Evolutionary conservation across 2,329 filamentous ascomycete species (phyloP), one percentile per base, ranked within the genome.

Genomic region (Hortaea sp.): DNA sequence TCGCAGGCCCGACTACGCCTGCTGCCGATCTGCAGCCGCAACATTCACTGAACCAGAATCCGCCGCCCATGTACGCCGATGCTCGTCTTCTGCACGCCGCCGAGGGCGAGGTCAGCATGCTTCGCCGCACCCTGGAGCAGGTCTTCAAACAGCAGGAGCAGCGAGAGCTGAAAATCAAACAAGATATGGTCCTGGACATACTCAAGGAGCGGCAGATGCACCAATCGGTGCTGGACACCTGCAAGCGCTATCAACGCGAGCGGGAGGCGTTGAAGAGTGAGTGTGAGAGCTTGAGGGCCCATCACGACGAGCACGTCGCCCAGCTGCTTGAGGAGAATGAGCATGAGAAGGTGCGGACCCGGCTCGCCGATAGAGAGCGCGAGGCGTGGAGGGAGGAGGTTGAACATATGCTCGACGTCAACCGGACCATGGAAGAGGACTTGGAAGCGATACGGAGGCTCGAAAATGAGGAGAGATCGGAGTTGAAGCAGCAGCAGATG

Each of bases 381-480:
- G 30, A n/a, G 29, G 42, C 39, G 32, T 39, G 7, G 39, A 43
- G 44, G 37, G n/a, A 39, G 2, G 47, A 45, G 10, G 30, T 43
- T 29, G 41, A 49, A 32, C 47, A 52, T 28, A 42, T 43, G 39
- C 37, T 47, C 29, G 41, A 35, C 5, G 5, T 49, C 42, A 30
- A 46, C 41, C 29, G 34, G 10, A 48, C 35, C 4, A 29, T 47
- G 5, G 51, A 56, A 30, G 48, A 52, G n/a, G 57, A 60, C 37
- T 42, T 58, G 29, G 35, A 46, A 3, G 53, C 54, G 12, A 42
- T 58, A 31, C 52, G 50, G 12, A 43, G 45, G n/a, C 42, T 59
- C 7, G 47, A 56, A 32, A 49, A 38, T n/a, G 53, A 55, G 27
- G 49, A 52, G 34, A 31, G 39, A 1, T 42, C 44, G 11, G 40